phyloP scores from a whole-genome alignment of 257 asterid genomes.

The Solanum tarapatanum region DNA sequence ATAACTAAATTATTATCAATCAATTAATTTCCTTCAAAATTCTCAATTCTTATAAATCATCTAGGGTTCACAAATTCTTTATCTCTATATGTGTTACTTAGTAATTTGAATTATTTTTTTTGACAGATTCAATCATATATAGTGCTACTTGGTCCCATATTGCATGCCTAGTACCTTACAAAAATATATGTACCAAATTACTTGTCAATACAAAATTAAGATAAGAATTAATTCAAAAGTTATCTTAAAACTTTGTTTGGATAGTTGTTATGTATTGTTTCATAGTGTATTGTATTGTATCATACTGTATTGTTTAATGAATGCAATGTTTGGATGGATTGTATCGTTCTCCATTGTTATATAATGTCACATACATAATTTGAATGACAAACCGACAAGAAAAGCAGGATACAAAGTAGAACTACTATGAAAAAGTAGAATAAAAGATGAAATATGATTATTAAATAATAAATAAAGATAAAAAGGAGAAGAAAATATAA shows the following conservation, averaged over 20 bases:
- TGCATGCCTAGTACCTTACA: background rate
- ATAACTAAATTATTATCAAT: background rate
- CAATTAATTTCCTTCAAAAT: background rate
- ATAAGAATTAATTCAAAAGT: background rate
- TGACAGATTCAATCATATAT: background rate
- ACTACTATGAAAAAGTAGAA: too few species aligned
- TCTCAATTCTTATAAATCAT: background rate
- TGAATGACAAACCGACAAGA: too few species aligned
- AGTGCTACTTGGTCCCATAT: background rate
- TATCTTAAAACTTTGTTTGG: background rate
- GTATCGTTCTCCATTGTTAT: too few species aligned
- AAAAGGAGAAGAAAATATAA: background rate
- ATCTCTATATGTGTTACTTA: background rate
- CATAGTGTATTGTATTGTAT: too few species aligned
- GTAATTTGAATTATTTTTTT: background rate
- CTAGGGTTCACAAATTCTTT: background rate
- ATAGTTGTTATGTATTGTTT: too few species aligned
- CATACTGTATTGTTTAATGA: too few species aligned
- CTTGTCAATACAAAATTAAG: background rate
- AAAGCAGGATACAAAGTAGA: too few species aligned
- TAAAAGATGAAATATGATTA: too few species aligned
- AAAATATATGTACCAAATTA: background rate
- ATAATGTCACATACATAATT: too few species aligned
- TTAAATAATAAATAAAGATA: too few species aligned
- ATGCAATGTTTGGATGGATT: too few species aligned